Base-by-base conservation (phyloP, 2,329 filamentous ascomycete species). In the Neurospora sp. region DNA sequence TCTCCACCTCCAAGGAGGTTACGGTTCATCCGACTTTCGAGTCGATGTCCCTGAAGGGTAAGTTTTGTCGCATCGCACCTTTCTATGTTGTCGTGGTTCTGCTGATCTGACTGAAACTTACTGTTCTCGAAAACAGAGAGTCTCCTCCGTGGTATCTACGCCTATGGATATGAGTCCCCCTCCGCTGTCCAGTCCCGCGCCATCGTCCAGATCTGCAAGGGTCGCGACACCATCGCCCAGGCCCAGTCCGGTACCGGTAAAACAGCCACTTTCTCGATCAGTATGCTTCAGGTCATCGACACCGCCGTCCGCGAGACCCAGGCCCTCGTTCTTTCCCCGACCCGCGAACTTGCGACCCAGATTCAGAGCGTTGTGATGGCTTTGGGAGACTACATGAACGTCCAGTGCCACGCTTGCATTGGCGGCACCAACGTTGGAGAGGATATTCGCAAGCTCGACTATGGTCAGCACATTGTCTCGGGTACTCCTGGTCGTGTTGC, bases 231-330 rank as follows among this genome's bases (percentile, higher is more conserved):
- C 73, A 99, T 99, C 79, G 96, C 96, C 19, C 96, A 99, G 80
- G 96, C 96, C 43, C 96, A 99, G 88, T 99, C 96, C 78, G 96
- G 96, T 88, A 99, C 96, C 82, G 96, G 96, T 86, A 99, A 99
- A 90, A 99, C 96, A 77, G 96, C 96, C 77, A 99, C 96, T 77
- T 99, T 99, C 90, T 98, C 96, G 79, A 97, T 99, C 85, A 97
- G 94, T 78, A 92, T 96, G 78, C 92, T 99, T 76, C 96, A 99
- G 89, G 97, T 97, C 89, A 92, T 99, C 84, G 96, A 99, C 86
- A 88, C 92, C 81, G 90, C 89, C 82, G 82, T 98, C 82, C 97
- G 97, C 91, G 89, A 92, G 80, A 97, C 93, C 89, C 96, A 99
- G 90, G 96, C 96, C 74, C 89, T 99, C 75, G 97, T 99, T 79